A percentile compares a stretch with the other conserved stretches of the same genome.
Evolutionary conservation across 1,284 basidiomycete genomes (phyloP).

Genomic region (Xerocomus cyaneibrunnescens): DNA sequence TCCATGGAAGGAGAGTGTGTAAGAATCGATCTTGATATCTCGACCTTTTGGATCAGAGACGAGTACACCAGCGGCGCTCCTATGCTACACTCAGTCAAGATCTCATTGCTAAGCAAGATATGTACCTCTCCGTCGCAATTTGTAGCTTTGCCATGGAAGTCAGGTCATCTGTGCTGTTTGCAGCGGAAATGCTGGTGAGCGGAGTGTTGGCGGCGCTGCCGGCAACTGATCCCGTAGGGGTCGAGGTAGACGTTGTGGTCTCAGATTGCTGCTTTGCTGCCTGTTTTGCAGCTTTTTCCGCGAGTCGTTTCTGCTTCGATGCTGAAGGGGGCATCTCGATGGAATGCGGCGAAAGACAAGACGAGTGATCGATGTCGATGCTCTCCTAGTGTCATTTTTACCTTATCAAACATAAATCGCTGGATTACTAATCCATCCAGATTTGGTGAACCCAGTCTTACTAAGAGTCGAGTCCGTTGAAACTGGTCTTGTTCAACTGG

Average conservation of each 20-base stretch:
- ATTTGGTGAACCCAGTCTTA: conserved; percentile 2
- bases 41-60: conserved; percentile 90
- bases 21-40: conserved; percentile 97
- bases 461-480: no score
- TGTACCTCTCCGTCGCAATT: conserved; percentile 82
- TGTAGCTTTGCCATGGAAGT: conserved; percentile 84
- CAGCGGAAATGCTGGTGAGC: conserved; percentile 72
- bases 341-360: conserved; percentile 6
- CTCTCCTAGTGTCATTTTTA: conserved; percentile 4
- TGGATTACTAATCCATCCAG: conserved; percentile 29
- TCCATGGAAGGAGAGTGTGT: conserved; percentile 97
- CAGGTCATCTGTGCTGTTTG: conserved; percentile 73
- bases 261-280: conserved; percentile 51
- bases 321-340: conserved; percentile 68
- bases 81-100: conserved; percentile 31
- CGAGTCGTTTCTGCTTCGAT: conserved; percentile 84
- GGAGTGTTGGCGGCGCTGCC: conserved; percentile 72
- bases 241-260: conserved; percentile 49
- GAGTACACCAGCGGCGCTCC: conserved; percentile 89
- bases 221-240: conserved; percentile 62
- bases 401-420: conserved; percentile 18
- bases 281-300: conserved; percentile 85
- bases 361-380: conserved; percentile 27
- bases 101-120: neutral
- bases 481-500: neutral